Base-by-base conservation (phyloP, 2,329 filamentous ascomycete genomes). In the Calycina herbarum region DNA sequence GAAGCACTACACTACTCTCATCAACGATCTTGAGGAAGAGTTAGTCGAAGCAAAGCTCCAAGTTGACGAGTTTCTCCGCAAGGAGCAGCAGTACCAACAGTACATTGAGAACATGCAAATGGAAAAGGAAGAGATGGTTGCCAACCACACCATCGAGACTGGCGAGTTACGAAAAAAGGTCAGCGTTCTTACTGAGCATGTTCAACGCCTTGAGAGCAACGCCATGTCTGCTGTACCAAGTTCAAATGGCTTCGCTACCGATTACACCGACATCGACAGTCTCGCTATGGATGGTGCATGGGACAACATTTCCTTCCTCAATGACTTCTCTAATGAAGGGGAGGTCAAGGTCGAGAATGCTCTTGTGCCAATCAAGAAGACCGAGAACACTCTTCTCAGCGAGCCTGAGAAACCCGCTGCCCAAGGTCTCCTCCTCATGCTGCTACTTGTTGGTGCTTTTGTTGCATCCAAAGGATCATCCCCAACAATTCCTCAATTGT, bases 381-480 rank as follows among this genome's bases (percentile, higher is more conserved):
- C 78, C 67, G 82, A 85, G 67, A 72, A 76, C 66, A 71, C 77
- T 64, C 77, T 82, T 61, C 76, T 79, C 56, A 76, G 76, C 72
- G 83, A 87, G 54, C 77, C 79, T 66, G 86, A 90, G 68, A 89
- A 89, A 80, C 81, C 86, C 66, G 85, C 89, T 67, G 89, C 92
- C 71, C 91, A 94, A 73, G 92, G 93, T 74, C 81, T 98, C 73
- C 84, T 98, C 77, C 90, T 94, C 79, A 96, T 97, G 93, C 91
- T 97, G 72, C 91, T 99, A 76, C 90, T 99, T 63, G 94, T 97
- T 70, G 95, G 95, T 76, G 95, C 95, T 62, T 97, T 97, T 76
- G 93, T 98, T 73, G 90, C 95, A 68, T 97, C 94, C 38, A 96
- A 94, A 79, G 88, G 88, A 71, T 86, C 89, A 24, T 81, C 85